Base-by-base conservation (phyloP, 345 rosid species). In the Boechera retrofracta region DNA sequence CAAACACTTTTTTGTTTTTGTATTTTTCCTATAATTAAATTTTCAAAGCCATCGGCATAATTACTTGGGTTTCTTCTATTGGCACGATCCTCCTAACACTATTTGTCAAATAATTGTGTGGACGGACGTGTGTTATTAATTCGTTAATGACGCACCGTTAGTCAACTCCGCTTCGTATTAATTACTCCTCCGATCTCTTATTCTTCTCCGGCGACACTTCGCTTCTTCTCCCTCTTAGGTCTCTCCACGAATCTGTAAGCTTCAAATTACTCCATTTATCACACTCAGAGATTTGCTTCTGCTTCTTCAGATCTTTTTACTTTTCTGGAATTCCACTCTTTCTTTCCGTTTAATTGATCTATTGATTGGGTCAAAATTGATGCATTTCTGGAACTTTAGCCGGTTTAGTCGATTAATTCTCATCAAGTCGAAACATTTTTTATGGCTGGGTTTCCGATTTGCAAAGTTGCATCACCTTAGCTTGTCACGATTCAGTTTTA, bases 41-140 rank as follows among this genome's bases (percentile, higher is more conserved):
- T 58, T 21, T 4, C 2, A 5, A n/a, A 4, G 33, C 3, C 29
- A 70, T 49, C 13, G 10, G 41, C 10, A 32, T 1, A 42, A 53
- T 13, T 28, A 0, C 8, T 38, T 53, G 11, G 62, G 13, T 11
- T 63, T 53, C 38, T 63, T 54, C 41, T 7, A 51, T 76, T 76
- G 70, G 64, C 80, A 76, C 75, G 70, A 52, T 69, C 70, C 80
- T 69, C 69, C 79, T 6, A 62, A 42, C 65, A 77, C 75, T 51
- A 53, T 62, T 77, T 53, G 74, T 16, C 75, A 61, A 10, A 41
- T 69, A 2, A 3, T 18, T 18, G 0, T 45, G 2, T 48, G 4
- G n/a, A 60, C 64, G 4, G n/a, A 60, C 64, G 15, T 16, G 31
- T 60, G 49, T 45, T 44, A 28, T 36, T 36, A 54, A 62, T 32